Percentiles rank a stretch among this genome's conserved stretches.
phyloP scores from a whole-genome alignment of 192 early-diverging fungal species.

The Cladochytrium replicatum region DNA sequence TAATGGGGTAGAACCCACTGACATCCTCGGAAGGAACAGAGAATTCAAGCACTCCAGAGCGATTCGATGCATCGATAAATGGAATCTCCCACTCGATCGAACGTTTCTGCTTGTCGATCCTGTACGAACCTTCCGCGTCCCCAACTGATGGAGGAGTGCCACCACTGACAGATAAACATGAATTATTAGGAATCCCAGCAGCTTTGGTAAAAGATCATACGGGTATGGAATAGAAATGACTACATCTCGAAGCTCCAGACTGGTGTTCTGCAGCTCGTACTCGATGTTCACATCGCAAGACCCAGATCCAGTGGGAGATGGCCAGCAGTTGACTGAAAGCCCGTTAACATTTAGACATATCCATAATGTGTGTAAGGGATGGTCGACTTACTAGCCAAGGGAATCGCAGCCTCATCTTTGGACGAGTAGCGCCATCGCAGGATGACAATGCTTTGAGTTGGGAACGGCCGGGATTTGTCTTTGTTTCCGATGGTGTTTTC shows the following conservation, averaged over 20 bases:
- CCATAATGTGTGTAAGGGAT: neutral
- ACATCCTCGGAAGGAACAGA: conserved; percentile 64
- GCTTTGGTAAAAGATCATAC: conserved; percentile 29
- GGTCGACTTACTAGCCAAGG: conserved; percentile 57
- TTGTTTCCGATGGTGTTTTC: conserved; percentile 66
- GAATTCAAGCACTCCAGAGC: conserved; percentile 78
- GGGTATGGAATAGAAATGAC: conserved; percentile 83
- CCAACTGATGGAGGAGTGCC: conserved; percentile 61
- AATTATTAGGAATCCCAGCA: too few relatives aligned
- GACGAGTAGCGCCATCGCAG: conserved; percentile 83
- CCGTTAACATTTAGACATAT: neutral
- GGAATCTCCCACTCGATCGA: conserved; percentile 80
- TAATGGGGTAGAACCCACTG: conserved; percentile 77
- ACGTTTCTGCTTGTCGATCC: conserved; percentile 58
- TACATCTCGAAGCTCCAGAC: conserved; percentile 77
- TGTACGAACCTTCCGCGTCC: conserved; percentile 73
- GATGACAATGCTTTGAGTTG: conserved; percentile 73
- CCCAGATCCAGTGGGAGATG: conserved; percentile 78
- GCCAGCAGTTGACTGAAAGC: conserved; percentile 89
- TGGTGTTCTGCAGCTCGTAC: conserved; percentile 73
- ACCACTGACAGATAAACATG: conserved; percentile 28
- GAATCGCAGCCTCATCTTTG: conserved; percentile 71
- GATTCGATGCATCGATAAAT: conserved; percentile 65
- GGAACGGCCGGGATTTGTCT: conserved; percentile 76
- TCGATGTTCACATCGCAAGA: conserved; percentile 93